phyloP scores from a whole-genome alignment of 768 basidiomycete species.

The Pleurotus platypus region DNA sequence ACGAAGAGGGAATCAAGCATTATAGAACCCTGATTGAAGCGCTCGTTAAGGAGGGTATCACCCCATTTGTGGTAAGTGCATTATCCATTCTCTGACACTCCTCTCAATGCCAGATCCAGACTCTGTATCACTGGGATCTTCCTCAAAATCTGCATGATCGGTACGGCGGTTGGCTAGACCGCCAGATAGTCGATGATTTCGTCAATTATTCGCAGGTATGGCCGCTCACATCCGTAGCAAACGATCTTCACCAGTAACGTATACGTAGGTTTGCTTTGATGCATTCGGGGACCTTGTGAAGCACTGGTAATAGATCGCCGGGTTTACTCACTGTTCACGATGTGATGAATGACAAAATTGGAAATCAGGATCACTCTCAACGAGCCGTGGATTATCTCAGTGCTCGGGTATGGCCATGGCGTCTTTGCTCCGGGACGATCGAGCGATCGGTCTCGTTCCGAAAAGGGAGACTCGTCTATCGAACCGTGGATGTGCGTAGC shows the following conservation, averaged over 20 bases:
- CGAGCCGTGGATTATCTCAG: constrained; percentile 67
- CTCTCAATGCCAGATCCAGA: constrained; percentile 30
- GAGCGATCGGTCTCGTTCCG: constrained; percentile 51
- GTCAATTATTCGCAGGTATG: constrained; percentile 52
- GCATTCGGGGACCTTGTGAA: constrained; percentile 73
- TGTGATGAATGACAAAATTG: not conserved
- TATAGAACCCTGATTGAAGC: constrained; percentile 68
- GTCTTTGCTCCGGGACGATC: constrained; percentile 68
- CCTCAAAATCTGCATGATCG: constrained; percentile 69
- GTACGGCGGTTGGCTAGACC: constrained; percentile 76
- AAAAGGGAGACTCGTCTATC: constrained; percentile 55
- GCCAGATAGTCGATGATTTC: constrained; percentile 60
- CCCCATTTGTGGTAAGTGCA: constrained; percentile 52
- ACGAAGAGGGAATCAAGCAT: constrained; percentile 60
- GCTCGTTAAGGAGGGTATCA: constrained; percentile 54
- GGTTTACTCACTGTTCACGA: not conserved
- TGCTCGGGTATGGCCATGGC: constrained; percentile 62
- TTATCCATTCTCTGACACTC: too few relatives aligned
- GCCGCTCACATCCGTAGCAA: not conserved
- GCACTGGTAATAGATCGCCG: constrained; percentile 44
- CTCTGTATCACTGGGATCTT: constrained; percentile 76
- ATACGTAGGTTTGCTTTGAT: constrained; percentile 55
- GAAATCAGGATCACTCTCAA: constrained; percentile 60
- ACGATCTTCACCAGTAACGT: not conserved
- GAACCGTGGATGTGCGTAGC: constrained; percentile 61